phyloP scores from a whole-genome alignment of 2,329 filamentous ascomycete genomes.

The Aspergillus brasiliensis region DNA sequence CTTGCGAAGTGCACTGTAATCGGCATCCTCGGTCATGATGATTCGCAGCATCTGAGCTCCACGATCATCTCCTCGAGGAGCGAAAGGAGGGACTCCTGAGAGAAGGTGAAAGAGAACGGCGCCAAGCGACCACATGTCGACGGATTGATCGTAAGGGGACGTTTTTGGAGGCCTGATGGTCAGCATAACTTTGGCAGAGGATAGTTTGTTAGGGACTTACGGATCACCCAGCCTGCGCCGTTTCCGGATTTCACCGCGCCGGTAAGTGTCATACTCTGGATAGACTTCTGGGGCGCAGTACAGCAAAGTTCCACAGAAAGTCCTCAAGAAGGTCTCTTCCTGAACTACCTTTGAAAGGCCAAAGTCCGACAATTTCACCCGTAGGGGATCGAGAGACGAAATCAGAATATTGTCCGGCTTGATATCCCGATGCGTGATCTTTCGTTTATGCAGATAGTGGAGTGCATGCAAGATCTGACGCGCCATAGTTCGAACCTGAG shows the following conservation, averaged over 20 bases:
- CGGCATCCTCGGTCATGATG: constrained; percentile 78
- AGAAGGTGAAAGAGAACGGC: constrained; percentile 88
- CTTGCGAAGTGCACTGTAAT: constrained; percentile 64
- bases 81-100: constrained; percentile 78
- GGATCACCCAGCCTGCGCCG: constrained; percentile 58
- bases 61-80: constrained; percentile 72
- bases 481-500: constrained; percentile 70
- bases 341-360: constrained; percentile 93
- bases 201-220: constrained; percentile 32
- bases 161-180: constrained; percentile 48
- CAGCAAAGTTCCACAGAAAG: constrained; percentile 91
- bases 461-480: constrained; percentile 72
- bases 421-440: constrained; percentile 96
- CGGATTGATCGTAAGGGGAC: constrained; percentile 80
- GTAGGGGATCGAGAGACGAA: constrained; percentile 68
- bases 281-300: constrained; percentile 98
- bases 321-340: constrained; percentile 89
- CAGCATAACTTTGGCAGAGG: constrained; percentile 15
- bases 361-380: constrained; percentile 93
- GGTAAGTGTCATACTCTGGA: constrained; percentile 71
- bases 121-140: constrained; percentile 95
- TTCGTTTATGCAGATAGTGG: constrained; percentile 80
- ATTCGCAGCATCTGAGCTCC: constrained; percentile 75
- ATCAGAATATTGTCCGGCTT: constrained; percentile 98
- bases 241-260: constrained; percentile 63